phyloP scores from a whole-genome alignment of 148 eudicot genomes.

The Dianthus caryophyllus region DNA sequence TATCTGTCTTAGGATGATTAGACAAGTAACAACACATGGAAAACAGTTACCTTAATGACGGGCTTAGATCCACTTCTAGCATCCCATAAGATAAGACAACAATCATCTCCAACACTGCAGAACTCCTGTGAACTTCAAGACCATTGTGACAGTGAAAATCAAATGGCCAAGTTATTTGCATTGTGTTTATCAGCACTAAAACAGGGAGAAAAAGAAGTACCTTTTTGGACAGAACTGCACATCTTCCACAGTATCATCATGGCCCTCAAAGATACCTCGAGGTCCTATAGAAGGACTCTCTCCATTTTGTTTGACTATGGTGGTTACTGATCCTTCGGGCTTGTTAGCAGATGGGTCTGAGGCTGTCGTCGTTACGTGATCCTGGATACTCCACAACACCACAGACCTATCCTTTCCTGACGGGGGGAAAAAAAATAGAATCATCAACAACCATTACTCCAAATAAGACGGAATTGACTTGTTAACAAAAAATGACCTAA shows the following conservation, averaged over 20 bases:
- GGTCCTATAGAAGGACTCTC: conserved; percentile 75
- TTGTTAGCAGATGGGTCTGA: conserved; percentile 55
- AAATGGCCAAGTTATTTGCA: conserved; percentile 1
- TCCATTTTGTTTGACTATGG: conserved; percentile 59
- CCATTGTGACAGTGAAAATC: conserved; percentile 23
- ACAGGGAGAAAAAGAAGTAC: conserved; percentile 28
- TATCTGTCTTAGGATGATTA: background rate
- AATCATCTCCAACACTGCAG: conserved; percentile 98
- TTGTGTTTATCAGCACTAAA: background rate
- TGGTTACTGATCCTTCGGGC: conserved; percentile 46
- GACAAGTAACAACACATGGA: background rate
- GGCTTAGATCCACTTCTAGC: conserved; percentile 72
- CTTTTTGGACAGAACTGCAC: conserved; percentile 95
- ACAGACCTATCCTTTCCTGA: conserved; percentile 84
- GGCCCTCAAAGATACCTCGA: conserved; percentile 86
- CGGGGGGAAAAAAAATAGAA: conserved; percentile 3
- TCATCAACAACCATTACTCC: conserved; percentile 3
- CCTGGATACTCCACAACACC: conserved; percentile 95
- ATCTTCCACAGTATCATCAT: conserved; percentile 92
- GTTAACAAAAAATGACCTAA: background rate
- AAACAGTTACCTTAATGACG: conserved; percentile 56
- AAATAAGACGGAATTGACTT: background rate
- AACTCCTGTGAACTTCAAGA: conserved; percentile 88
- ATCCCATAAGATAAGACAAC: conserved; percentile 95
- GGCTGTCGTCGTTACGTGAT: conserved; percentile 69